Evolutionary conservation across 257 asterid genomes (phyloP), one percentile per base, ranked within the genome.

Genomic region (Catharanthus roseus): DNA sequence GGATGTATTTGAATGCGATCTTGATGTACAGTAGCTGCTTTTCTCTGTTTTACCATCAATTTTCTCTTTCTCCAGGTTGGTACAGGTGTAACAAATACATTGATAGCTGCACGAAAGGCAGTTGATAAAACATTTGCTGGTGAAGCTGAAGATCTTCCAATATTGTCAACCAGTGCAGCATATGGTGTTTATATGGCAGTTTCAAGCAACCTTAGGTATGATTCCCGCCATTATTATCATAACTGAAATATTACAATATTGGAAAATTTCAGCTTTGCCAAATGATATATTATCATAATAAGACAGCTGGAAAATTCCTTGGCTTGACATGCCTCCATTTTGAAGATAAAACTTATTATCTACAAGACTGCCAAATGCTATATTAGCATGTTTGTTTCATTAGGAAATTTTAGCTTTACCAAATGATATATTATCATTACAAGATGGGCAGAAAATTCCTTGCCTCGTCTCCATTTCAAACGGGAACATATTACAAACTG

Each of bases 151-250:
- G 95, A 93, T 26, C 76, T 93, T 16, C 98, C 96, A 7, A 71
- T 93, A 47, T 69, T 93, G 39, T 72, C 97, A 0, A 93, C 97
- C 55, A 91, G 98, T 62, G 83, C 62, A 62, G 96, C 91, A 9
- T 91, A 93, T 75, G 98, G 97, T n/a, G 90, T 88, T 63, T 93
- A 93, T 71, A 89, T 93, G 98, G 72, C 98, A 24, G 91, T 93
- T 13, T 93, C 98, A 57, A 89, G 96, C 92, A 93, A 93, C 84
- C 88, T 93, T 65, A 86, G 98, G 98, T 93, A 67, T 23, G 69
- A 11, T 33, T 60, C 26, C 57, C 26, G 39, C 56, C 49, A 66
- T 77, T 60, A 66, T 77, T 60, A 67, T 19, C 39, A 23, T 13
- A 45, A 21, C 55, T 19, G 24, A 0, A 16, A 49, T 18, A 13